These are phyloP conservation scores for Alternaria triticimaculans DNA, from an alignment of 2,329 filamentous ascomycete genomes.

Conservation along the genomic window DNA sequence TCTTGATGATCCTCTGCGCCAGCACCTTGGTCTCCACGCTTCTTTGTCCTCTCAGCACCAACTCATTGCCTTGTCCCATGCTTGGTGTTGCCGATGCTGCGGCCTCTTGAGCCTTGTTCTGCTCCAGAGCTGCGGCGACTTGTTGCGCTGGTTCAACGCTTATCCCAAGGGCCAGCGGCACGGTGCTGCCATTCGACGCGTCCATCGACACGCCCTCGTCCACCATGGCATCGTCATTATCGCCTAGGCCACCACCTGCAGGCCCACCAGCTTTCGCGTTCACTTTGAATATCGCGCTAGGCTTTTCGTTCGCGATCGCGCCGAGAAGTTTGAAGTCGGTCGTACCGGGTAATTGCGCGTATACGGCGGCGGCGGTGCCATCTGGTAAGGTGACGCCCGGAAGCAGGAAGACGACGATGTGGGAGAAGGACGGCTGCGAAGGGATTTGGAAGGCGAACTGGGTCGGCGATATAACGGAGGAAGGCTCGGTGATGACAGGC, in stretches of 20 bases:
- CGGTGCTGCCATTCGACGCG: conserved; percentile 13
- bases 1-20: conserved; percentile 92
- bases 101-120: conserved; percentile 57
- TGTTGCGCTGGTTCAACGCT: conserved; percentile 76
- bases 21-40: conserved; percentile 74
- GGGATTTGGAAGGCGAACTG: conserved; percentile 75
- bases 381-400: conserved; percentile 76
- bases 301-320: conserved; percentile 86
- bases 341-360: conserved; percentile 72
- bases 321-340: conserved; percentile 82
- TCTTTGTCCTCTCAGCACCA: conserved; percentile 47
- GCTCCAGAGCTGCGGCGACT: conserved; percentile 73
- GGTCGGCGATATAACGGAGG: conserved; percentile 61
- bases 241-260: conserved; percentile 50
- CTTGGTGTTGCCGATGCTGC: conserved; percentile 32
- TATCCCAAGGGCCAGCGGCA: conserved; percentile 74
- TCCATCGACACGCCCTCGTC: conserved; percentile 44
- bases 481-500: conserved; percentile 63
- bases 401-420: conserved; percentile 88
- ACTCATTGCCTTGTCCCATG: conserved; percentile 32
- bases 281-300: conserved; percentile 89
- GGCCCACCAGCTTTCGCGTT: conserved; percentile 49
- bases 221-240: conserved; percentile 59
- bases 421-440: conserved; percentile 64
- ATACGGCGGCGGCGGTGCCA: conserved; percentile 85